Evolutionary conservation across 2,329 filamentous ascomycete genomes (phyloP).

Genomic region (Phoma herbarum): DNA sequence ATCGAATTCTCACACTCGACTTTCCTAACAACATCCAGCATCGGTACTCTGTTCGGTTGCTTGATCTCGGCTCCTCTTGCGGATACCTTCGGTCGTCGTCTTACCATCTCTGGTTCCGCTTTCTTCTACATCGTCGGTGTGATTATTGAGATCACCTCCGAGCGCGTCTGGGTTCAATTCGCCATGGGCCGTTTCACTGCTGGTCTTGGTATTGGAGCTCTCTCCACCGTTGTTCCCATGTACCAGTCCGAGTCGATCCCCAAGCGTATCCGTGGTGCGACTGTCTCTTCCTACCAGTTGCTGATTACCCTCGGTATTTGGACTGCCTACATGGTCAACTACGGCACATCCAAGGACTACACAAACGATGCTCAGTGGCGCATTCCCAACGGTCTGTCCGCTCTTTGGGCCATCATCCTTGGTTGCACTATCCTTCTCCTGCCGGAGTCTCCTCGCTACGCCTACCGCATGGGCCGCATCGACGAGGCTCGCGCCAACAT

Average conservation of each 20-base stretch:
- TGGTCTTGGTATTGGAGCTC: conserved; percentile 70
- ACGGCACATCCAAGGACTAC: conserved; percentile 62
- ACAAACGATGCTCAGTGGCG: conserved; percentile 67
- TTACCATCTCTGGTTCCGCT: conserved; percentile 68
- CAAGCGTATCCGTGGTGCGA: conserved; percentile 68
- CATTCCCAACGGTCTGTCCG: conserved; percentile 69
- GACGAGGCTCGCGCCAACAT: conserved; percentile 63
- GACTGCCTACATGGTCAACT: conserved; percentile 63
- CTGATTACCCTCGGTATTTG: conserved; percentile 75
- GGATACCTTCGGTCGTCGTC: conserved; percentile 67
- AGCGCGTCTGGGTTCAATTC: conserved; percentile 68
- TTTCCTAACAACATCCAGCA: conserved; percentile 40
- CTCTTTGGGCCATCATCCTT: conserved; percentile 64
- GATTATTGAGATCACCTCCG: conserved; percentile 70
- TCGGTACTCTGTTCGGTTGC: conserved; percentile 78
- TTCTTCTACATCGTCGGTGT: conserved; percentile 72
- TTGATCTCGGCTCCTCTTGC: conserved; percentile 66
- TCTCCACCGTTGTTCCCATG: conserved; percentile 67
- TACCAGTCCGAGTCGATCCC: conserved; percentile 74
- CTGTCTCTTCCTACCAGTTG: conserved; percentile 71
- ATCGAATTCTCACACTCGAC: background rate
- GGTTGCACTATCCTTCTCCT: conserved; percentile 63
- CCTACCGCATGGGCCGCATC: conserved; percentile 62
- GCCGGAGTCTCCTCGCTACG: conserved; percentile 66
- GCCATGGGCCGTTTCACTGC: conserved; percentile 70